phyloP scores from a whole-genome alignment of 257 asterid genomes.

The Pogostemon cablin region DNA sequence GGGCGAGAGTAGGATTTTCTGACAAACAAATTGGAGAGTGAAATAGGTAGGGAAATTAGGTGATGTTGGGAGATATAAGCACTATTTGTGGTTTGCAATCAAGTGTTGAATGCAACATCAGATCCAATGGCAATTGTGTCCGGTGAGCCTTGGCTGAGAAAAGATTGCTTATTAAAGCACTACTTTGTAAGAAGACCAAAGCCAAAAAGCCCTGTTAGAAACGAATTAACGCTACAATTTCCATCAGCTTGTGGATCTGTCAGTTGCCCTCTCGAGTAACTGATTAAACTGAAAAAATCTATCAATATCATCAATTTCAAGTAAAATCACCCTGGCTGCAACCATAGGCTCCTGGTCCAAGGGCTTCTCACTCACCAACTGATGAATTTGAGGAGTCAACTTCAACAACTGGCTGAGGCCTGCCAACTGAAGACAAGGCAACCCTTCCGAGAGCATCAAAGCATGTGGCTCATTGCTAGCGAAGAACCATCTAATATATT shows the following conservation, averaged over 20 bases:
- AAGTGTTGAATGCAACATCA: constrained; percentile 35
- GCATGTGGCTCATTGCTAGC: constrained; percentile 77
- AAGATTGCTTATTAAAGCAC: constrained; percentile 67
- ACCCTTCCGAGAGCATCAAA: constrained; percentile 94
- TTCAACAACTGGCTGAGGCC: constrained; percentile 95
- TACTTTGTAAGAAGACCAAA: constrained; percentile 62
- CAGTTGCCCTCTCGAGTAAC: constrained; percentile 72
- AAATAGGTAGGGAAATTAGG: too few relatives aligned
- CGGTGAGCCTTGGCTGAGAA: constrained; percentile 45
- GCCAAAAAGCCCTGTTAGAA: constrained; percentile 61
- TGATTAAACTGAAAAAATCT: constrained; percentile 76
- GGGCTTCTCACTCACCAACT: constrained; percentile 71
- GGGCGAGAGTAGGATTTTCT: too few relatives aligned
- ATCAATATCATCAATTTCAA: constrained; percentile 92
- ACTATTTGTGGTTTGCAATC: too few relatives aligned
- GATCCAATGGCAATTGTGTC: constrained; percentile 47
- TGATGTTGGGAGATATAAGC: too few relatives aligned
- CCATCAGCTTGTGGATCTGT: constrained; percentile 57
- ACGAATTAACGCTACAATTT: constrained; percentile 55
- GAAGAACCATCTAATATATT: constrained; percentile 62
- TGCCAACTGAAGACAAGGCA: constrained; percentile 83
- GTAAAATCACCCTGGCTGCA: constrained; percentile 90
- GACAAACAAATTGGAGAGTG: too few relatives aligned
- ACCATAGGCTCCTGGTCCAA: constrained; percentile 98
- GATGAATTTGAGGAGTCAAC: constrained; percentile 72